Evolutionary conservation across 176 grass and related monocot species (phyloP), one percentile per base, ranked within the genome.

Genomic region (Oryza officinalis): DNA sequence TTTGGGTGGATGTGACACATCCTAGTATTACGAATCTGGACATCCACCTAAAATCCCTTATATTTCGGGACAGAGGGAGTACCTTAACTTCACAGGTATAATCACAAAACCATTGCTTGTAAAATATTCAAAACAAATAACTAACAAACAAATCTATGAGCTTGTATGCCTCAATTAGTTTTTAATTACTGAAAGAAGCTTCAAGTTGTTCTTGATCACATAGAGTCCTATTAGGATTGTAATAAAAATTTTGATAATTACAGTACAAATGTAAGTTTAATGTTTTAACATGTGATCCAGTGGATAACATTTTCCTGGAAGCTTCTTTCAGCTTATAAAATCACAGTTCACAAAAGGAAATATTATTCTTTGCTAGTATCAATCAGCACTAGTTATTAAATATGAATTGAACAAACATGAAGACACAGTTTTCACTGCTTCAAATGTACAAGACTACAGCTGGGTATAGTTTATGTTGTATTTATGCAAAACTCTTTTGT

Each of bases 61-160:
- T n/a, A n/a, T n/a, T n/a, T n/a, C n/a, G n/a, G n/a, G n/a, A n/a
- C n/a, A n/a, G n/a, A n/a, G n/a, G n/a, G n/a, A n/a, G n/a, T n/a
- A n/a, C 40, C 64, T 52, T 74, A 28, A 52, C 23, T 83, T 69
- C 50, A 22, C 57, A 15, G 26, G 74, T 43, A 71, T 30, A 41
- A 74, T 63, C 69, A 41, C 59, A 87, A 71, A 83, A 68, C 17
- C 37, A 12, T 75, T 2, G 14, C 26, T 33, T 63, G 52, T 37
- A 80, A 67, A 65, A 70, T 80, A 80, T 15, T 74, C 6, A 43
- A 83, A 66, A 82, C 44, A 77, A 82, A 78, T 37, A 73, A 10
- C 15, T 73, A 86, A 6, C 73, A 60, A 65, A 47, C 4, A 71
- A 78, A 77, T 27, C 57, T 64, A 74, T 13, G 40, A 78, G 22